These are phyloP conservation scores for Candida berthetii DNA, from an alignment of 805 yeast species.

Conservation along the genomic window DNA sequence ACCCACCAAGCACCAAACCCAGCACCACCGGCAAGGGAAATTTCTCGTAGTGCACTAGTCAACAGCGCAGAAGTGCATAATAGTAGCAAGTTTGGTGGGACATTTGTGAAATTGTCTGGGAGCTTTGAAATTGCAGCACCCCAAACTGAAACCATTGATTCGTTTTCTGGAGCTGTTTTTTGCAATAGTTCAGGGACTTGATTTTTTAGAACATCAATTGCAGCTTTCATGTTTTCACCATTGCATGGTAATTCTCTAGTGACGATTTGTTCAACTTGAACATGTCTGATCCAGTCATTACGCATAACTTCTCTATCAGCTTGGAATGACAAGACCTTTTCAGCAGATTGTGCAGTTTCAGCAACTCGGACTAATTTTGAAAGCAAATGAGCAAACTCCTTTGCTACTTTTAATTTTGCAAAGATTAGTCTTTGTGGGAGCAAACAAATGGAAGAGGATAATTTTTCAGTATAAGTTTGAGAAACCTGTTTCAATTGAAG, in stretches of 20 bases:
- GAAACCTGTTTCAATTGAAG: slow-evolving; percentile 49
- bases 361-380: slow-evolving; percentile 48
- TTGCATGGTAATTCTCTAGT: slow-evolving; percentile 47
- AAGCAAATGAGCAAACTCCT: slow-evolving; percentile 44
- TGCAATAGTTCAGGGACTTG: slow-evolving; percentile 29
- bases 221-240: slow-evolving; percentile 22
- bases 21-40: slow-evolving; percentile 49
- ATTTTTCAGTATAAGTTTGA: slow-evolving; percentile 37
- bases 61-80: slow-evolving; percentile 46
- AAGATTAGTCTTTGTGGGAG: slow-evolving; percentile 44
- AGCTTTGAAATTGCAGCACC: slow-evolving; percentile 32
- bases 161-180: slow-evolving; percentile 7
- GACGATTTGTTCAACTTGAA: slow-evolving; percentile 40
- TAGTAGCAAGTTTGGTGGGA: slow-evolving; percentile 50
- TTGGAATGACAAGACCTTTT: slow-evolving; percentile 35
- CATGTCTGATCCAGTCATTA: slow-evolving; percentile 47
- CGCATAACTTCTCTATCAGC: slow-evolving; percentile 44
- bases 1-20: slow-evolving; percentile 76
- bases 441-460: slow-evolving; percentile 31
- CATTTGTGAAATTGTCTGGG: slow-evolving; percentile 41
- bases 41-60: slow-evolving; percentile 56
- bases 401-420: slow-evolving; percentile 50
- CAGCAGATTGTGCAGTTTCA: slow-evolving; percentile 46
- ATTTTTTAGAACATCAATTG: slow-evolving; percentile 26
- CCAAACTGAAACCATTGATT: slow-evolving; percentile 15